Evolutionary conservation across 2,329 filamentous ascomycete genomes (phyloP).

Genomic region (Scleromitrula shiraiana): DNA sequence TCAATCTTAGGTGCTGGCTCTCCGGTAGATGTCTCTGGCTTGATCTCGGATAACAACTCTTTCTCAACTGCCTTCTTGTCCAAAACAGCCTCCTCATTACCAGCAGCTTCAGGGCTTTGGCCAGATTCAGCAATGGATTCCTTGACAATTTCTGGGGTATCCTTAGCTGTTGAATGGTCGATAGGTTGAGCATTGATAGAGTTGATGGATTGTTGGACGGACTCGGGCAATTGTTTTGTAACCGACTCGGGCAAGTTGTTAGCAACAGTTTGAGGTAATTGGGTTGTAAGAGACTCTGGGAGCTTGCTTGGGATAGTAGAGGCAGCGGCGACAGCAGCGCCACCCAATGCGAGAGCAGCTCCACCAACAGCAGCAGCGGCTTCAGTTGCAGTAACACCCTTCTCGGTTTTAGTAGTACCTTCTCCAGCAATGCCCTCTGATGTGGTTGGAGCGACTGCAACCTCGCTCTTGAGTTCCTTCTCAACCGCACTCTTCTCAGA

Average conservation of each 20-base stretch:
- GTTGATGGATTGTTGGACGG: constrained; percentile 45
- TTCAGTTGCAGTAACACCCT: constrained; percentile 36
- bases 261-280: constrained; percentile 40
- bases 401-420: constrained; percentile 46
- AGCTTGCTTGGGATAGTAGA: constrained; percentile 42
- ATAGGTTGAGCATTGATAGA: constrained; percentile 37
- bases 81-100: constrained; percentile 57
- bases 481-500: constrained; percentile 64
- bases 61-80: constrained; percentile 70
- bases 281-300: constrained; percentile 39
- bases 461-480: constrained; percentile 60
- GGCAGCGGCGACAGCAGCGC: constrained; percentile 37
- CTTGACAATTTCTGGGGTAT: constrained; percentile 49
- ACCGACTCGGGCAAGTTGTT: constrained; percentile 46
- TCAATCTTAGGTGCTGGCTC: constrained; percentile 21
- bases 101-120: constrained; percentile 61
- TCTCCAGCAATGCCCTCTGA: constrained; percentile 47
- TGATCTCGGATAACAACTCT: constrained; percentile 62
- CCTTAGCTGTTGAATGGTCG: constrained; percentile 38
- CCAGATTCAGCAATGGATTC: constrained; percentile 51
- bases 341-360: constrained; percentile 34
- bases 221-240: constrained; percentile 44
- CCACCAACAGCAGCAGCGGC: constrained; percentile 38
- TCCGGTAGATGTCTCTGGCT: constrained; percentile 31
- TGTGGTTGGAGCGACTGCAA: constrained; percentile 51